Conservation (phyloP, 345 rosid species). For the Euphorbia lathyris region DNA sequence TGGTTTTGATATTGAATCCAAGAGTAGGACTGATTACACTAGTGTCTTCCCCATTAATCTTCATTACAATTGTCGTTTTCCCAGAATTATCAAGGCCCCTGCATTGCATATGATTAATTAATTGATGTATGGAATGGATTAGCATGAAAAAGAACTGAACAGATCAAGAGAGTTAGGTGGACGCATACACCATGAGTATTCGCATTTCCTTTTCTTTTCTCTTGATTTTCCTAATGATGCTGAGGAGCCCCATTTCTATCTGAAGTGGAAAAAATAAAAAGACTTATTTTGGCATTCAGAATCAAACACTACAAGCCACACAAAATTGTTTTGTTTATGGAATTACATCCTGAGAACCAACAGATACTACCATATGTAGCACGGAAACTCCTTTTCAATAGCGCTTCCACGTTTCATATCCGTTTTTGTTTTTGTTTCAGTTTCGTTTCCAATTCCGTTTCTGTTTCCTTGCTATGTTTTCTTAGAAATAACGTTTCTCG, state of each 20-base stretch:
- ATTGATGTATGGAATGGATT: too few relatives aligned
- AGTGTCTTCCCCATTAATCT: slow-evolving; percentile 91
- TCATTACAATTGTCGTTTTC: slow-evolving; percentile 89
- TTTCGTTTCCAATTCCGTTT: too few relatives aligned
- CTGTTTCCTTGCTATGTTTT: too few relatives aligned
- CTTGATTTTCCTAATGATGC: slow-evolving; percentile 85
- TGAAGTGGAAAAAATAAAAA: not conserved
- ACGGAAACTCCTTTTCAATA: too few relatives aligned
- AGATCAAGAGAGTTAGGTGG: not conserved
- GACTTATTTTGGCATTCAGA: not conserved
- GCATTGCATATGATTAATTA: slow-evolving; percentile 10
- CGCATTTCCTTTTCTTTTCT: slow-evolving; percentile 97
- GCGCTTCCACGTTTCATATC: too few relatives aligned
- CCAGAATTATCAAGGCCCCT: slow-evolving; percentile 95
- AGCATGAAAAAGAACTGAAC: not conserved
- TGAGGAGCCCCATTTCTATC: slow-evolving; percentile 45
- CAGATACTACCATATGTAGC: too few relatives aligned
- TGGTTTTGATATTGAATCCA: slow-evolving; percentile 89
- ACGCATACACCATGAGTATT: slow-evolving; percentile 84
- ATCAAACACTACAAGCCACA: too few relatives aligned
- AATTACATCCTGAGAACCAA: too few relatives aligned
- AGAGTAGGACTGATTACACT: slow-evolving; percentile 88
- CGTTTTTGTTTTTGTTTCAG: too few relatives aligned
- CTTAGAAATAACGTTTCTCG: too few relatives aligned
- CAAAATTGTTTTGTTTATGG: too few relatives aligned